Evolutionary conservation across 306 rosid species (phyloP), one percentile per base, ranked within the genome.

Genomic region (Glycine tomentella): DNA sequence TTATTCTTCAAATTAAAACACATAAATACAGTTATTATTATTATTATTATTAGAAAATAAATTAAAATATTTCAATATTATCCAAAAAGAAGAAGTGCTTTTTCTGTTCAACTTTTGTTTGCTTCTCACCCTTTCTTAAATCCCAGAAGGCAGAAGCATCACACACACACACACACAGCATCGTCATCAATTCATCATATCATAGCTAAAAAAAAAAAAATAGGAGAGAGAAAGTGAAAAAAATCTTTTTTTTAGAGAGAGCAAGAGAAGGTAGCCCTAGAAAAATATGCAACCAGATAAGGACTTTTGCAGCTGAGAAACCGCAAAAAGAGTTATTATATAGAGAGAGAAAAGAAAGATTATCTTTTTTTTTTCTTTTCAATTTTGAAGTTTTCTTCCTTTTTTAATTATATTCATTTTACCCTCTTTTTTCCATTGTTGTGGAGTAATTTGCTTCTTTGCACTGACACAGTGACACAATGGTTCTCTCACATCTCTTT

Each of bases 201-300:
- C 85, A 9, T 72, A 67, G 17, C 64, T 87, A 89, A 84, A 86
- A 72, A 72, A 70, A n/a, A n/a, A 64, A 72, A 25, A 25, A 25
- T 2, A 74, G 49, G 79, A 59, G 75, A 74, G 84, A 65, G 76
- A 81, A 2, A 61, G 58, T 73, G 38, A 48, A 83, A 65, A 58
- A 84, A 76, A 69, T 49, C 66, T 36, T 7, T 40, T 78, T 80
- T 72, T 63, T 83, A 72, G 49, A 84, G 6, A 44, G 65, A 75
- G 56, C 53, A 25, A 25, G 31, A 25, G 31, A 25, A 25, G 31
- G 63, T 25, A 81, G 86, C 81, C 87, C 93, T 88, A 79, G 82
- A 87, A 87, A 82, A 79, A 16, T 74, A 74, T 81, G 90, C 89
- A 90, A 83, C 76, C 65, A 84, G 97, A 92, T 89, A 89, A 85